Percentiles rank a stretch among this genome's conserved stretches.
Evolutionary conservation across 441 rosid species (phyloP).

Genomic region (Pelargonium citronellum): DNA sequence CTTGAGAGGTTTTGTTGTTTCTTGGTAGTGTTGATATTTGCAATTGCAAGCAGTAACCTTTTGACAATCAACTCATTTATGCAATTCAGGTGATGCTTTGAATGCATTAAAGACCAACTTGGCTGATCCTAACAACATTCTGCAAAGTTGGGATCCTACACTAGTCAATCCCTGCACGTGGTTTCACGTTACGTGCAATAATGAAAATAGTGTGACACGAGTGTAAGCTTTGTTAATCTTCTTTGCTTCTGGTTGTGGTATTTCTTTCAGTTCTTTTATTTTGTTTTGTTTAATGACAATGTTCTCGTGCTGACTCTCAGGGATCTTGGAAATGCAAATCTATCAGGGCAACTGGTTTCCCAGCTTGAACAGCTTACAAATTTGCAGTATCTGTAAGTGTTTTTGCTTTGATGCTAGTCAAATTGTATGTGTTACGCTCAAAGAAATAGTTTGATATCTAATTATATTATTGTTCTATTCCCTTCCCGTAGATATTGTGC

Average conservation of each 20-base stretch:
- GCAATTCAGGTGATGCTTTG: constrained; percentile 75
- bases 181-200: constrained; percentile 95
- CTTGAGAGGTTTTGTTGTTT: neutral
- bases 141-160: constrained; percentile 99
- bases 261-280: neutral
- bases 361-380: constrained; percentile 85
- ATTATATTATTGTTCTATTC: neutral
- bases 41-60: neutral
- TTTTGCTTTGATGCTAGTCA: neutral
- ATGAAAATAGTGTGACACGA: constrained; percentile 85
- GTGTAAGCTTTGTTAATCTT: constrained; percentile 45
- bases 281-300: neutral
- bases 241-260: constrained; percentile 1
- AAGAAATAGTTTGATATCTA: neutral
- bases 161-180: constrained; percentile 99
- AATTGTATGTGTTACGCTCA: neutral
- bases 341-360: constrained; percentile 80
- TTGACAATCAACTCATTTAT: neutral
- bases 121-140: constrained; percentile 74
- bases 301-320: constrained; percentile 31
- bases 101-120: constrained; percentile 64
- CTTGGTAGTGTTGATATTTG: neutral
- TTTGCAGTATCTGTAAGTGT: constrained; percentile 76
- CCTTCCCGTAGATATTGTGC: neutral
- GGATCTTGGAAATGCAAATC: constrained; percentile 87